Conservation (phyloP, 2,329 filamentous ascomycete genomes). For the Fusarium goolgardi region DNA sequence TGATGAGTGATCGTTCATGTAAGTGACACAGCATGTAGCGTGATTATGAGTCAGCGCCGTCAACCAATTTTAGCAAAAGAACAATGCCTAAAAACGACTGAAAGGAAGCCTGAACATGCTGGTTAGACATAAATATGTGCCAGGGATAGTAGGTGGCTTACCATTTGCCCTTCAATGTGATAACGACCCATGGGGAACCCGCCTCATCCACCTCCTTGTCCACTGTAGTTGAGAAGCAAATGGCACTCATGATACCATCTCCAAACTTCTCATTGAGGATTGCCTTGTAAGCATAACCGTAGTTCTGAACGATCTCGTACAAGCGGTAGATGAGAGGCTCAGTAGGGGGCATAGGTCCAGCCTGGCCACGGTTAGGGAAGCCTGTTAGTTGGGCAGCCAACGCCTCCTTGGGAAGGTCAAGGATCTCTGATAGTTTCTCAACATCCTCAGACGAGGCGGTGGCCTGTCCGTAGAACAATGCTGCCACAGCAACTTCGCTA, state of each 20-base stretch:
- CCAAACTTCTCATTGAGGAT: constrained; percentile 95
- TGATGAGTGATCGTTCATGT: neutral
- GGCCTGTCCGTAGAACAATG: constrained; percentile 90
- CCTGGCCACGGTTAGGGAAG: constrained; percentile 83
- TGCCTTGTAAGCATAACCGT: constrained; percentile 95
- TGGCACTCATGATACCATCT: constrained; percentile 96
- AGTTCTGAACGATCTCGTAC: constrained; percentile 96
- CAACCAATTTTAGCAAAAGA: neutral
- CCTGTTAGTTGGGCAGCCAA: constrained; percentile 74
- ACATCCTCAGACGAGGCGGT: constrained; percentile 76
- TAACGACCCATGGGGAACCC: constrained; percentile 84
- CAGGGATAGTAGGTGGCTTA: constrained; percentile 55
- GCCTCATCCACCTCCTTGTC: constrained; percentile 92
- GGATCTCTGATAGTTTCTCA: constrained; percentile 71
- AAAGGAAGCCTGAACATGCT: constrained; percentile 48
- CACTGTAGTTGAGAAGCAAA: constrained; percentile 88
- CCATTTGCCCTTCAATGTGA: constrained; percentile 87
- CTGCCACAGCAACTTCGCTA: constrained; percentile 85
- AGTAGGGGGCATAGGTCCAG: constrained; percentile 56
- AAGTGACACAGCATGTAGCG: neutral
- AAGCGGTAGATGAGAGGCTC: constrained; percentile 78
- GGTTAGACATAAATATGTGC: constrained; percentile 4
- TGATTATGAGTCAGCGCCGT: neutral
- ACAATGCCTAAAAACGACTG: constrained; percentile 47
- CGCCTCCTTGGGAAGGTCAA: constrained; percentile 67